Conservation (phyloP, 2,329 filamentous ascomycete genomes). For the Laburnicola sp. region DNA sequence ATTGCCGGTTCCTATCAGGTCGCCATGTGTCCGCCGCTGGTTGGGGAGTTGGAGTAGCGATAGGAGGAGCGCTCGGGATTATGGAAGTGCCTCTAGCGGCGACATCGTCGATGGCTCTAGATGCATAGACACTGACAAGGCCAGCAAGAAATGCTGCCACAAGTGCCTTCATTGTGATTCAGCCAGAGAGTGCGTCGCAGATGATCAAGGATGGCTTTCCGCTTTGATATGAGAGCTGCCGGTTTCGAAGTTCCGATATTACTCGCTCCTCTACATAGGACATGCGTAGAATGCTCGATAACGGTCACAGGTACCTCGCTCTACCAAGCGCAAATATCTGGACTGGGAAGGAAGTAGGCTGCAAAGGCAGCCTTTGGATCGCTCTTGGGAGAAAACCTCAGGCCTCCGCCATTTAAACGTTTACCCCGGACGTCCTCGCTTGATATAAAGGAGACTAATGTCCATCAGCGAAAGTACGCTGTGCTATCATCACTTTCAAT, state of each 20-base stretch:
- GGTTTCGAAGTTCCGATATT: neutral
- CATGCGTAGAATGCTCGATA: too few species aligned
- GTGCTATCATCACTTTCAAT: neutral
- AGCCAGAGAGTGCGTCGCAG: neutral
- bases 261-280: too few species aligned
- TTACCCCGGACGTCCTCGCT: too few species aligned
- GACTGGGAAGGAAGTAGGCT: too few species aligned
- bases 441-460: neutral
- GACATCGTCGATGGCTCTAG: slow-evolving; percentile 5
- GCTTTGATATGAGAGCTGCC: neutral
- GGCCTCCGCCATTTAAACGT: too few species aligned
- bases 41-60: slow-evolving; percentile 7
- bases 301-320: too few species aligned
- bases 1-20: slow-evolving; percentile 23
- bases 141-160: slow-evolving; percentile 8
- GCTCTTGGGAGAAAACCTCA: too few species aligned
- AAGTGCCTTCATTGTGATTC: slow-evolving; percentile 16
- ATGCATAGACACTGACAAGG: slow-evolving; percentile 10
- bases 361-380: too few species aligned
- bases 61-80: slow-evolving; percentile 27
- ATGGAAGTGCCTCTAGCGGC: slow-evolving; percentile 16
- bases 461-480: neutral
- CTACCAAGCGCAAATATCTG: too few species aligned
- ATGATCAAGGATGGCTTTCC: neutral
- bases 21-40: slow-evolving; percentile 13